Base-by-base conservation (phyloP, 192 early-diverging fungal genomes). In the Chytriomyces confervae region DNA sequence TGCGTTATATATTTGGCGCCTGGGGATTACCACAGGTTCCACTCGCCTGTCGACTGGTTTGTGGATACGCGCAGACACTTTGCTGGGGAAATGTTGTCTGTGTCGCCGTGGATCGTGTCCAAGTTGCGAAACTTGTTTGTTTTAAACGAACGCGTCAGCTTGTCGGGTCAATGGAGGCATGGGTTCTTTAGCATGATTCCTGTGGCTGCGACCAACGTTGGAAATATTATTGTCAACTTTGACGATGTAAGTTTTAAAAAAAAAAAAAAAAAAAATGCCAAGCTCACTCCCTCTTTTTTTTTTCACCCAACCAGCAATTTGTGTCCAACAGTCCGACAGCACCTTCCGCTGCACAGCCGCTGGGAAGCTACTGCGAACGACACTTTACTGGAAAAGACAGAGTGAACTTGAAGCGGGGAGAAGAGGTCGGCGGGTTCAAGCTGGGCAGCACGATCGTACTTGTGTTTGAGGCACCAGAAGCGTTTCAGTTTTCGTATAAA, bases 1-100 rank as follows among this genome's bases (percentile, higher is more conserved):
- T 91, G 89, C 76, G 96, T 98, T 10, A 92, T 99, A 27, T 99
- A 99, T 79, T 83, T 99, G 73, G 94, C 97, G 0, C 98, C 98
- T 7, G 98, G 97, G 0, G 98, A 99, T 82, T 99, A 99, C 84
- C 98, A 99, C 82, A 91, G 95, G 18, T 99, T 97, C 91, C 98
- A 99, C 72, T 96, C 97, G 27, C 98, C 98, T 45, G 89, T 93
- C 5, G 93, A 96, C 81, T 98, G 97, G 98, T 89, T 92, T 20
- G 95, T 97, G n/a, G 89, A 95, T 79, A 84, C 86, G 6, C 82
- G 95, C 20, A 85, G 97, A 46, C 98, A 99, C 82, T 99, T 97
- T 85, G 92, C 93, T 18, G 93, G 91, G 91, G 97, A 99, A 81
- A 89, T 99, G 2, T 95, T 92, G 77, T 96, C 95, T 0, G 98